Percentiles rank a stretch among this genome's conserved stretches.
phyloP scores from a whole-genome alignment of 2,329 filamentous ascomycete genomes.

The Claviceps sp. region DNA sequence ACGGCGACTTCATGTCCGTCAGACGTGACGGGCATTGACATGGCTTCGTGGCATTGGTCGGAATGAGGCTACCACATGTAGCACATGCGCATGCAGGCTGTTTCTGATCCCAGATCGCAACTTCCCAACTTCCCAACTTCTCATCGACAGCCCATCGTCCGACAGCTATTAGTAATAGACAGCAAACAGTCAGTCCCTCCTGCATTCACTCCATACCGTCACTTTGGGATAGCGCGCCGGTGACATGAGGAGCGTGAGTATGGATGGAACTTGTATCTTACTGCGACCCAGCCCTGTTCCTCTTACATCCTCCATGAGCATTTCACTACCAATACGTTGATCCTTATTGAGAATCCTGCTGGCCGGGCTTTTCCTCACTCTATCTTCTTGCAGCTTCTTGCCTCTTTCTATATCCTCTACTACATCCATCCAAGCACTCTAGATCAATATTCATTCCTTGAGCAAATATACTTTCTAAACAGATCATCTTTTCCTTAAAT shows the following conservation, averaged over 20 bases:
- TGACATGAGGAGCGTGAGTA: not conserved
- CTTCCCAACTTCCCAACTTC: constrained; percentile 2
- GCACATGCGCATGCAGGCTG: not conserved
- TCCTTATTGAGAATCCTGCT: constrained; percentile 6
- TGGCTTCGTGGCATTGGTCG: not conserved
- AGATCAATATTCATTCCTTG: not conserved
- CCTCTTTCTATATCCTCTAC: not conserved
- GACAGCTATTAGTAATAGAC: not conserved
- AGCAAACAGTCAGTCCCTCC: constrained; percentile 4
- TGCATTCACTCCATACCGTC: constrained; percentile 4
- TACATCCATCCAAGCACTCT: not conserved
- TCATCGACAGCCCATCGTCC: not conserved
- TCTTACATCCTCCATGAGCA: not conserved
- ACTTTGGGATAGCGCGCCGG: not conserved
- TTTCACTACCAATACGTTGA: not conserved
- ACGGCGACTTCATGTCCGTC: not conserved
- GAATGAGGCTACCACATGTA: not conserved
- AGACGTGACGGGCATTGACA: not conserved
- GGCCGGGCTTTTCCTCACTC: constrained; percentile 2
- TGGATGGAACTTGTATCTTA: not conserved
- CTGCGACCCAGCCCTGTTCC: not conserved
- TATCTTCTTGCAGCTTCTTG: not conserved
- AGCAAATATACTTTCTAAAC: not conserved
- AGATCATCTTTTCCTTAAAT: not conserved
- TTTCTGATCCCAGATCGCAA: constrained; percentile 4